phyloP scores from a whole-genome alignment of 2,329 filamentous ascomycete genomes.

The Trichoderma atroviride region DNA sequence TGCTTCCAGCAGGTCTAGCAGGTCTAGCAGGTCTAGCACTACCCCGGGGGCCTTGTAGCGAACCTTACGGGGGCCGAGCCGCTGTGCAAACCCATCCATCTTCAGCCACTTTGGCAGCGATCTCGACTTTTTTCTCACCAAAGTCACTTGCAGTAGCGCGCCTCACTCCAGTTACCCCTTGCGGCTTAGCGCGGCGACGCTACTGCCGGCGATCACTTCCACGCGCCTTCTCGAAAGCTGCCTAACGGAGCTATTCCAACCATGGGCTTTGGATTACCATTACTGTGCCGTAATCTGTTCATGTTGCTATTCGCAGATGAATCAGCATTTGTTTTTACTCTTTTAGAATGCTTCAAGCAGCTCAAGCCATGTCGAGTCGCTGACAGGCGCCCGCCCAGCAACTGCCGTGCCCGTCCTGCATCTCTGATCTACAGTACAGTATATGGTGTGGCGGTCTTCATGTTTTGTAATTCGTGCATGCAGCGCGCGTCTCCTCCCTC shows the following conservation, averaged over 20 bases:
- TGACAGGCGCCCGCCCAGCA: background rate
- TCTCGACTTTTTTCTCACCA: background rate
- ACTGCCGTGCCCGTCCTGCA: background rate
- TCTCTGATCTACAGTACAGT: no score
- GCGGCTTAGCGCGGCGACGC: background rate
- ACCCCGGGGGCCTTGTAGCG: slow-evolving; percentile 18
- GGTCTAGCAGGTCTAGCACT: background rate
- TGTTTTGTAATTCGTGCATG: no score
- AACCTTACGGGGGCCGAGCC: slow-evolving; percentile 26
- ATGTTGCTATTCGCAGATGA: background rate
- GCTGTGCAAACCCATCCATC: slow-evolving; percentile 16
- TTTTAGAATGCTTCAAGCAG: no score
- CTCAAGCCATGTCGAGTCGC: background rate
- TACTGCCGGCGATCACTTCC: slow-evolving; percentile 24
- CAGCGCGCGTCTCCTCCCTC: background rate
- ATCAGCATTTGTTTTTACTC: background rate
- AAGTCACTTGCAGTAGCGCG: slow-evolving; percentile 12
- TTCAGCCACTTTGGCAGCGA: slow-evolving; percentile 14
- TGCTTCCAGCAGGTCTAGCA: slow-evolving; percentile 10
- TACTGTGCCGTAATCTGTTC: slow-evolving; percentile 6
- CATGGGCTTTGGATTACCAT: background rate
- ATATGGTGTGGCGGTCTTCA: no score
- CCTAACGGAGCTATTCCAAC: slow-evolving; percentile 21
- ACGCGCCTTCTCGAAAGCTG: slow-evolving; percentile 26
- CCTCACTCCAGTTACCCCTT: background rate